Percentiles rank a stretch among this genome's conserved stretches.
These are phyloP conservation scores for Aspergillus niger DNA, from an alignment of 2,329 filamentous ascomycete species.

Conservation along the genomic window DNA sequence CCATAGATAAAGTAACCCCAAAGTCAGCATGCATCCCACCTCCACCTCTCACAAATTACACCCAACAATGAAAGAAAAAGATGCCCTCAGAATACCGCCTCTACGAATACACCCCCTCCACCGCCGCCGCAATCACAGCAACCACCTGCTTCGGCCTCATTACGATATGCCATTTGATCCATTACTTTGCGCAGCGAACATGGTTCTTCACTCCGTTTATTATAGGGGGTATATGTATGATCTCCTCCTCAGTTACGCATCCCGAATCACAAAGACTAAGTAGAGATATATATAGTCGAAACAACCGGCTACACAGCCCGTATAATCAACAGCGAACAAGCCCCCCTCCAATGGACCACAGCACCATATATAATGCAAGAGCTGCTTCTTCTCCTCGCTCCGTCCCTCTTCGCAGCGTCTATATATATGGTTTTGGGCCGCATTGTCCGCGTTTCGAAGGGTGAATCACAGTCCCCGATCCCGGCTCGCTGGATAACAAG, in stretches of 20 bases:
- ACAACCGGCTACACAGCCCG: background rate
- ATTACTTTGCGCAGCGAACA: conserved; percentile 1
- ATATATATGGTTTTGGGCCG: background rate
- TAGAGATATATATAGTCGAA: background rate
- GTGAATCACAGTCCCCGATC: background rate
- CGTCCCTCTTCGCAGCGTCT: background rate
- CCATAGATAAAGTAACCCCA: too few species aligned
- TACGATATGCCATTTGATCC: background rate
- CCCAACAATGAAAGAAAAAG: too few species aligned
- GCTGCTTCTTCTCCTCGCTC: background rate
- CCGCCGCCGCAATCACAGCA: background rate
- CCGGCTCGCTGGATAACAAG: background rate
- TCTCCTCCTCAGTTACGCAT: too few species aligned
- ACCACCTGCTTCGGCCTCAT: background rate
- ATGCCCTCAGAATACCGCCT: background rate
- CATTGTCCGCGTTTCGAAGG: background rate
- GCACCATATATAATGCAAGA: background rate
- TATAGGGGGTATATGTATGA: background rate
- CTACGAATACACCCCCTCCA: background rate
- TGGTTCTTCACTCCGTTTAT: conserved; percentile 6
- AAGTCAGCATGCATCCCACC: background rate
- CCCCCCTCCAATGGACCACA: background rate
- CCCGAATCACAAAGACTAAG: too few species aligned
- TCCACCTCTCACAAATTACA: too few species aligned
- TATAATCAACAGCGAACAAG: background rate